Conservation (phyloP, 305 asterid species). For the Caryopteris hybrid region DNA sequence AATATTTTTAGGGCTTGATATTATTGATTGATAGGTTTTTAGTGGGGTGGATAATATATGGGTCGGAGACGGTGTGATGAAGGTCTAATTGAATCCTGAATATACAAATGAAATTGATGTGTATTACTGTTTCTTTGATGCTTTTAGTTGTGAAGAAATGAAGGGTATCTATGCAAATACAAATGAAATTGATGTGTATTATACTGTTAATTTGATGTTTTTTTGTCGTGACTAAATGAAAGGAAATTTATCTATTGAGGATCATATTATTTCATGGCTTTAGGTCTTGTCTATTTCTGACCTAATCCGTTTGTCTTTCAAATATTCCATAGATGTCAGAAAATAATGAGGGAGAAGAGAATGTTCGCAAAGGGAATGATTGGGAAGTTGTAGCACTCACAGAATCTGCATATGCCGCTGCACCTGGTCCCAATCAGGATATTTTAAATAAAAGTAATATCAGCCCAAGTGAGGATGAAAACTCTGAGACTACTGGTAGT, state of each 20-base stretch:
- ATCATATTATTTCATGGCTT: neutral
- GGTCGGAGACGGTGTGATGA: neutral
- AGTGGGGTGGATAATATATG: too few species aligned
- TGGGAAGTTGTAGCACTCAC: conserved; percentile 73
- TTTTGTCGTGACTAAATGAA: neutral
- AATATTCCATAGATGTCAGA: conserved; percentile 39
- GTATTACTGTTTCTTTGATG: neutral
- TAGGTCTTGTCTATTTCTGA: neutral
- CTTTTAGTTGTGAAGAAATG: neutral
- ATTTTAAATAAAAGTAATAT: conserved; percentile 14
- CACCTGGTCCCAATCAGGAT: conserved; percentile 42
- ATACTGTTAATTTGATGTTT: neutral
- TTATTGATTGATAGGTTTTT: too few species aligned
- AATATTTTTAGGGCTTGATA: conserved; percentile 17
- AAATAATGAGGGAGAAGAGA: conserved; percentile 30
- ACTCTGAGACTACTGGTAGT: conserved; percentile 31
- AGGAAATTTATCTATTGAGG: neutral
- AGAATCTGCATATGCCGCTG: conserved; percentile 55
- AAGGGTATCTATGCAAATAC: neutral
- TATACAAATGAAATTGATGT: neutral
- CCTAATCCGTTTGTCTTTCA: neutral
- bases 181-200: neutral
- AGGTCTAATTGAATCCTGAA: neutral
- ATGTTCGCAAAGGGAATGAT: conserved; percentile 44
- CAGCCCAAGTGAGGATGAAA: conserved; percentile 19